Base-by-base conservation (phyloP, 805 yeast species). In the Debaryomyces prosopidis region DNA sequence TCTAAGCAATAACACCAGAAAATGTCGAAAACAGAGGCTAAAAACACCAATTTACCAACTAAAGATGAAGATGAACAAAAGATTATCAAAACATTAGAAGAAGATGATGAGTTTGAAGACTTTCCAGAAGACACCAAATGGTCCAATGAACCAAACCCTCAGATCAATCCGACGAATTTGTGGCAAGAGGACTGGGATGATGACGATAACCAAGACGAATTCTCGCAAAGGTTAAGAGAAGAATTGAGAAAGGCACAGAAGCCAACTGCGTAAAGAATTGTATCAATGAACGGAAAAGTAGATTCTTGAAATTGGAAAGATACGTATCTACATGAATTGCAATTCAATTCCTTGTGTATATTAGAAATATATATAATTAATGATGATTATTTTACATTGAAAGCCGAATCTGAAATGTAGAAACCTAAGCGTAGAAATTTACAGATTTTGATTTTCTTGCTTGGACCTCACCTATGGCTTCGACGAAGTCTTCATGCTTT, bases 101-200 rank as follows among this genome's bases (percentile, higher is more conserved):
- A 92, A 57, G 97, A 92, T 60, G 98, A 92, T 62, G 97, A 91
- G 65, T 92, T 92, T 62, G 98, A 92, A 71, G 98, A 92, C 63
- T 92, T 92, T 73, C 97, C 96, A 12, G 89, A 82, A 45, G 96
- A 90, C 60, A 83, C 65, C 19, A 59, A 85, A 55, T 90, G 96
- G 96, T 67, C 79, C 65, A 75, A 46, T 75, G 84, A 57, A 65
- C 84, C 45, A 63, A 81, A 51, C 75, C 77, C 49, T 61, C 76
- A 56, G 70, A 74, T 54, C 73, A 79, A 52, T 77, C 79, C 65
- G 67, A 80, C 55, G 77, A 68, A 81, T 50, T 79, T 91, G 42
- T 91, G 98, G 97, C 96, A 91, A 55, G 97, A 91, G 66, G 92
- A 89, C 63, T 92, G 99, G 99, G 97, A 87, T 54, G 95, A 92